Evolutionary conservation across 768 basidiomycete species (phyloP), one percentile per base, ranked within the genome.

Genomic region (Suillus sp.): DNA sequence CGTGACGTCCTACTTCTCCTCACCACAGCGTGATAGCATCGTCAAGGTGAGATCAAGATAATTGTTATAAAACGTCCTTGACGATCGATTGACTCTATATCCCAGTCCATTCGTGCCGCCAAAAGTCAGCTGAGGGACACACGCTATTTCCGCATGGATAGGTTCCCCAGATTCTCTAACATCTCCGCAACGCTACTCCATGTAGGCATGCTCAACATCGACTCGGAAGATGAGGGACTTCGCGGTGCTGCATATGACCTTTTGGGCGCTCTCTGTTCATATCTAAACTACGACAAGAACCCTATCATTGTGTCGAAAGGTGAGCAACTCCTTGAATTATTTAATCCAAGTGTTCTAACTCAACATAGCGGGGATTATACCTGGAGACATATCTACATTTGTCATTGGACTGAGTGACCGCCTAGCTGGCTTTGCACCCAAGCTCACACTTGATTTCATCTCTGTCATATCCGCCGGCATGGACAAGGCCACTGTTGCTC

Each of bases 111-210:
- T 64, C 84, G 92, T 42, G 79, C 81, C n/a, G 88, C 92, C 1
- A 95, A 95, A 71, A 86, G 85, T 25, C 83, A 83, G 30, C 78
- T 91, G 69, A 87, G 85, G 64, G 85, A 87, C 47, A 79, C 76
- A 8, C 84, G 83, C 40, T 71, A 78, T 34, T 73, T 80, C 1
- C 76, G 84, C 8, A 75, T 83, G 4, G 91, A 91, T 64, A 81
- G 92, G 10, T 87, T 89, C 66, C 86, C 90, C 8, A 83, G 91
- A 60, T 88, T 93, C 64, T 91, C 89, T 3, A 95, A 95, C 69
- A 88, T 95, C 22, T 89, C 92, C 8, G 91, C 93, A 0, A 90
- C 92, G 0, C 76, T 97, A 53, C 79, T 96, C n/a, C 95, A 95
- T 68, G 84, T 94, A 35, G 92, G 92, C 22, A 83, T 97, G 75